Evolutionary conservation across 805 yeast genomes (phyloP).

Genomic region (Saturnispora kantuleensis): DNA sequence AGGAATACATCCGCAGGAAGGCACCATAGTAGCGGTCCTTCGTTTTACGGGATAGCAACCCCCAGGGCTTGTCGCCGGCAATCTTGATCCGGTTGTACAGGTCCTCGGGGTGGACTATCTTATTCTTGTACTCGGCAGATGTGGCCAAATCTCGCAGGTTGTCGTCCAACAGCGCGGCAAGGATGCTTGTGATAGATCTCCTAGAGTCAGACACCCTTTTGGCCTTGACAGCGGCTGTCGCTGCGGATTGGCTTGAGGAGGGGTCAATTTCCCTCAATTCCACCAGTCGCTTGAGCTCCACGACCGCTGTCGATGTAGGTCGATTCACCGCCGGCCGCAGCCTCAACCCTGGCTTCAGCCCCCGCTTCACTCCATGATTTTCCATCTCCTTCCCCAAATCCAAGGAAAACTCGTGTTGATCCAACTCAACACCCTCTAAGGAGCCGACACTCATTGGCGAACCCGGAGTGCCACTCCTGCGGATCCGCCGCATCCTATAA

Average conservation of each 20-base stretch:
- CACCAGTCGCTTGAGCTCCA: constrained; percentile 10
- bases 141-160: constrained; percentile 20
- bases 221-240: background rate
- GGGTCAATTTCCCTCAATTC: constrained; percentile 4
- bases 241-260: background rate
- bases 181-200: constrained; percentile 18
- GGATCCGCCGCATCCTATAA: constrained; percentile 7
- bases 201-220: background rate
- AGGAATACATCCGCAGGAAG: constrained; percentile 22
- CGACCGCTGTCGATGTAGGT: constrained; percentile 7
- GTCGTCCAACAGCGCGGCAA: constrained; percentile 21
- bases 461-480: constrained; percentile 10
- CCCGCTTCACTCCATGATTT: too few species aligned
- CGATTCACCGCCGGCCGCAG: constrained; percentile 10
- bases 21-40: constrained; percentile 22
- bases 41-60: constrained; percentile 14
- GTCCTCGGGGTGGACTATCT: constrained; percentile 21
- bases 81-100: constrained; percentile 20
- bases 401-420: background rate
- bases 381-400: too few species aligned
- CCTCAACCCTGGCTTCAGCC: background rate
- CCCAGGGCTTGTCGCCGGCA: constrained; percentile 19
- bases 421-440: background rate
- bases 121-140: constrained; percentile 21
- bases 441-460: constrained; percentile 4